Conservation (phyloP, 2,329 filamentous ascomycete genomes). For the Colletotrichum magnum region DNA sequence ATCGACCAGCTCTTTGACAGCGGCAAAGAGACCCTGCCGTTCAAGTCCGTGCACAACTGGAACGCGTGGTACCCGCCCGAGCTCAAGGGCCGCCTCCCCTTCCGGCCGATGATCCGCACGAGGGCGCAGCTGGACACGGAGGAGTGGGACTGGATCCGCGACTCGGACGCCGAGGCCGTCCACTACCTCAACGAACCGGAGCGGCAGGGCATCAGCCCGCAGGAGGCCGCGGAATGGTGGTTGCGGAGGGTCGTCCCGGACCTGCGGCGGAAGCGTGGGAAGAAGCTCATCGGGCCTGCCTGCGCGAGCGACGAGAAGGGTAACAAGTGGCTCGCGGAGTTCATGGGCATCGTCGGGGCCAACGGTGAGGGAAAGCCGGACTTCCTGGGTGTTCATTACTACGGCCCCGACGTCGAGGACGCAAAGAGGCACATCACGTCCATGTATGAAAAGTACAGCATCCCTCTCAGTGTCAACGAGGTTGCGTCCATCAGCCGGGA, state of each 20-base stretch:
- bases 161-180: conserved; percentile 50
- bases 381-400: conserved; percentile 60
- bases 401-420: conserved; percentile 50
- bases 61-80: conserved; percentile 58
- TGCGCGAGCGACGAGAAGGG: conserved; percentile 55
- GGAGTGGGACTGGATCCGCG: conserved; percentile 52
- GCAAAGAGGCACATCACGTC: conserved; percentile 54
- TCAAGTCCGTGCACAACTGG: conserved; percentile 57
- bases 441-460: conserved; percentile 52
- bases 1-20: conserved; percentile 52
- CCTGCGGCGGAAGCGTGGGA: conserved; percentile 15
- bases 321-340: conserved; percentile 56
- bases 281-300: conserved; percentile 55
- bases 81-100: conserved; percentile 50
- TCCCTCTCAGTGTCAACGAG: conserved; percentile 57
- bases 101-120: conserved; percentile 59
- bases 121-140: conserved; percentile 52
- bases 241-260: conserved; percentile 51
- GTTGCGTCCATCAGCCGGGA: conserved; percentile 57
- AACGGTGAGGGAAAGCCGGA: conserved; percentile 50
- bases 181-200: conserved; percentile 64
- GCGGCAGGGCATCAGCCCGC: conserved; percentile 50
- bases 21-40: conserved; percentile 43
- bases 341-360: conserved; percentile 52
- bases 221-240: conserved; percentile 56